Base-by-base conservation (phyloP, 2,329 filamentous ascomycete genomes). In the Penicillium sp. region DNA sequence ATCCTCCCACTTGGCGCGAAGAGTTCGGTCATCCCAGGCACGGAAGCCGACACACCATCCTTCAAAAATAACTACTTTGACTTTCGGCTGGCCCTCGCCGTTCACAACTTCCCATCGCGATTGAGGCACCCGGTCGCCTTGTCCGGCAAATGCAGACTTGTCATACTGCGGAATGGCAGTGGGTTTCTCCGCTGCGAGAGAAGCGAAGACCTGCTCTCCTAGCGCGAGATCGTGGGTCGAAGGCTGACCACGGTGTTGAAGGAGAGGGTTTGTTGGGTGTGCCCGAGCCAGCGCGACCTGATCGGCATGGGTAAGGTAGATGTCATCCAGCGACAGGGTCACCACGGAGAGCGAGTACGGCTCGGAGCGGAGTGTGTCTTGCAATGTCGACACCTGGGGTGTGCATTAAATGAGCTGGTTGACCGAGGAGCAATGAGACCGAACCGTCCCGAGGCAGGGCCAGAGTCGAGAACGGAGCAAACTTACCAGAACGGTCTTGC, bases 21-120 rank as follows among this genome's bases (percentile, higher is more conserved):
- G 73, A 31, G 82, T 80, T 4, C 85, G 73, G 5, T 83, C 80
- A n/a, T 77, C 67, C 13, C 93, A 75, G 0, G 89, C 75, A 6
- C 87, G 86, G 77, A 96, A 96, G 2, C 92, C 93, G 13, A 96
- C 87, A 73, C 89, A 95, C 93, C 92, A 96, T 18, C 93, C 92
- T 75, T 97, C 92, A 63, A 96, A 87, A 53, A 96, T 85, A 22
- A 96, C 83, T 6, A 94, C 85, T 53, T 83, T 81, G 2, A 85
- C 68, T 41, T 67, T 73, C 10, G 69, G 53, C 35, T 76, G 60
- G 1, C 66, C 72, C 3, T 76, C 59, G 22, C 58, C 57, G 59
- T 81, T 82, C 31, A 80, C 74, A 24, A 84, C 75, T 27, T 81
- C 77, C 90, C 92, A 96, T 49, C 82, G 70, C 11, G 76, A 77